Evolutionary conservation across 75 land plant species (phyloP), one percentile per base, ranked within the genome.

Genomic region (Ceratopteris richardii): DNA sequence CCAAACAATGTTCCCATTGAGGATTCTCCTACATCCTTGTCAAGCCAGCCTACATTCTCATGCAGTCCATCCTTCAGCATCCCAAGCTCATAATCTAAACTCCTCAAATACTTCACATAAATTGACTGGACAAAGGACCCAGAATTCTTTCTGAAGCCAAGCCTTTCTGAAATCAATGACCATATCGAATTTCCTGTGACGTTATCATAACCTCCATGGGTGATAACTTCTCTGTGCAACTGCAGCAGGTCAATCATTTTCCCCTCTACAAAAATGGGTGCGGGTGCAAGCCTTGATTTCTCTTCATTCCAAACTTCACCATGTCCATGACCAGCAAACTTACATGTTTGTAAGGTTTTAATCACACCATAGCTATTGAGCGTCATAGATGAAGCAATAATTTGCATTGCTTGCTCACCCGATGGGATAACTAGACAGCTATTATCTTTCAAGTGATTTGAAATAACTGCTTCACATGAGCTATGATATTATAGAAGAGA

Each of bases 101-200:
- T 53, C 19, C 29, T 57, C 60, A 86, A 46, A n/a, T 80, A 82
- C 81, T 77, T 86, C n/a, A 63, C 46, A 50, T 64, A 86, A 0
- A 80, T 56, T 51, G 80, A 57, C 61, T 82, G 82, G 43, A 77
- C 22, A 0, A 63, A 33, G 0, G 86, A 36, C 3, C 60, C 72
- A 41, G 63, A 30, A 1, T 40, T 51, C 20, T 14, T 5, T 18
- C 54, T 69, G 18, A 80, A 42, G 5, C 83, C 90, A 16, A 71
- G 23, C 1, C 54, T 60, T 36, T 65, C 58, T 39, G 71, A 65
- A 29, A 80, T 68, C 14, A 29, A 37, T 18, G 55, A 47, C 90
- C 82, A 77, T 31, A 65, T 50, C 31, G 44, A 33, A n/a, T 60
- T 55, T 23, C 41, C 55, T 29, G 70, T 54, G 24, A 60, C 66